Base-by-base conservation (phyloP, 1,139 yeast species). In the Wickerhamomyces sp. region DNA sequence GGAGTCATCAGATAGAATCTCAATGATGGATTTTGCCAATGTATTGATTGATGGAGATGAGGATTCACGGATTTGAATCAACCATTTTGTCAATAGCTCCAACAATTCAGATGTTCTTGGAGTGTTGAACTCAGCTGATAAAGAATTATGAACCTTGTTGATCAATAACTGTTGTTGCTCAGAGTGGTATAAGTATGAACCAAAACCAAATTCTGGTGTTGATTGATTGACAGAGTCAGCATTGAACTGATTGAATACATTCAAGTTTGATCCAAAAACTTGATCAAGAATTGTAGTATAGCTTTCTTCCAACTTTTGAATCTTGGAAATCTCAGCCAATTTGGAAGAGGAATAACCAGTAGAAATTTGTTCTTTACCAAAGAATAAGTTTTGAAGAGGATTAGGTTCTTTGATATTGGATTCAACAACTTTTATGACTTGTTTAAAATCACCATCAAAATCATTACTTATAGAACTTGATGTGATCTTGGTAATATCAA, bases 131-230 rank as follows among this genome's bases (percentile, higher is more conserved):
- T 72, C 68, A 14, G 67, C 61, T 55, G 79, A 79, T 37, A 85
- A 63, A 3, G 81, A 69, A 7, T 60, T 51, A 51, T 74, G 71
- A n/a, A 82, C 81, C 49, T 74, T 62, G 5, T 67, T 63, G 34
- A 77, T 60, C 55, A 86, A 72, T 34, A 68, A 63, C 29, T 67
- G 60, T 45, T 77, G 74, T 52, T 75, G 71, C 57, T 81, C 80
- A 57, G 79, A 75, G 37, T 69, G 70, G 40, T 76, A 78, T 56
- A 90, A 67, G 60, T 73, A 89, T 34, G 80, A 71, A 65, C 99
- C 99, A 55, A 77, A 88, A 3, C 97, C 96, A 61, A 71, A 90
- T 65, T 90, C 97, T 10, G 98, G 98, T 51, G 73, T 76, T 15
- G 81, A 69, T 18, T 65, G 62, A 34, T 70, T 71, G 37, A 71